phyloP scores from a whole-genome alignment of 306 rosid genomes.

The Adenanthera pavonina region DNA sequence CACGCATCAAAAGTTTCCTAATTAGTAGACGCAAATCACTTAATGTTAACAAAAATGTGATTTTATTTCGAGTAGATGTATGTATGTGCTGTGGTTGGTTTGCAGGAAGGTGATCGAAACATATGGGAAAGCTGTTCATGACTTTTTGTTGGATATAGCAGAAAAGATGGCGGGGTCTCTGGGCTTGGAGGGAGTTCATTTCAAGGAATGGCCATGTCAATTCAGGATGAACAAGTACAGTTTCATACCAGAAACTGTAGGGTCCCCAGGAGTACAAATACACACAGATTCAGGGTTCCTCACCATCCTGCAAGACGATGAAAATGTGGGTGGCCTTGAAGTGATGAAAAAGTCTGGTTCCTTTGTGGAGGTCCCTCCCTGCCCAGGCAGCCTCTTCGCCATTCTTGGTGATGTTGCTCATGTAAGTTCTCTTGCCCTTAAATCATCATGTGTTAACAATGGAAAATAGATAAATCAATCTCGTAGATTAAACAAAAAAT shows the following conservation, averaged over 20 bases:
- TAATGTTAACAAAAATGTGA: too few species aligned
- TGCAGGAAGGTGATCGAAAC: slow-evolving; percentile 52
- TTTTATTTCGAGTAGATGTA: too few species aligned
- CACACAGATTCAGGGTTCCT: slow-evolving; percentile 68
- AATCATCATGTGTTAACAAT: too few species aligned
- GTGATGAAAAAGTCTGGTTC: background rate
- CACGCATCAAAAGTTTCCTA: too few species aligned
- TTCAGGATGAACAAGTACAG: slow-evolving; percentile 67
- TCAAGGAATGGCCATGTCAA: slow-evolving; percentile 54
- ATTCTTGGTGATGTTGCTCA: background rate
- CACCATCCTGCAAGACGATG: slow-evolving; percentile 65
- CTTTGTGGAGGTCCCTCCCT: background rate
- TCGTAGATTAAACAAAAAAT: too few species aligned
- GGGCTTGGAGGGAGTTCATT: slow-evolving; percentile 44
- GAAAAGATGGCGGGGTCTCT: slow-evolving; percentile 53
- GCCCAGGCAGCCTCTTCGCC: background rate
- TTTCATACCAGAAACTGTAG: slow-evolving; percentile 56
- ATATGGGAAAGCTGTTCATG: slow-evolving; percentile 58
- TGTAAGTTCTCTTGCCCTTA: background rate
- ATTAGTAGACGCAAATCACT: too few species aligned
- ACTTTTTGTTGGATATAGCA: slow-evolving; percentile 43
- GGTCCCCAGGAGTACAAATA: slow-evolving; percentile 50
- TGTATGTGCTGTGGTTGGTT: too few species aligned
- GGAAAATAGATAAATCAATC: too few species aligned
- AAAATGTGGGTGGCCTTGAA: background rate